A percentile compares a stretch with the other conserved stretches of the same genome.
Conservation (phyloP, 148 eudicot species). For the Camellia lanceoleosa region DNA sequence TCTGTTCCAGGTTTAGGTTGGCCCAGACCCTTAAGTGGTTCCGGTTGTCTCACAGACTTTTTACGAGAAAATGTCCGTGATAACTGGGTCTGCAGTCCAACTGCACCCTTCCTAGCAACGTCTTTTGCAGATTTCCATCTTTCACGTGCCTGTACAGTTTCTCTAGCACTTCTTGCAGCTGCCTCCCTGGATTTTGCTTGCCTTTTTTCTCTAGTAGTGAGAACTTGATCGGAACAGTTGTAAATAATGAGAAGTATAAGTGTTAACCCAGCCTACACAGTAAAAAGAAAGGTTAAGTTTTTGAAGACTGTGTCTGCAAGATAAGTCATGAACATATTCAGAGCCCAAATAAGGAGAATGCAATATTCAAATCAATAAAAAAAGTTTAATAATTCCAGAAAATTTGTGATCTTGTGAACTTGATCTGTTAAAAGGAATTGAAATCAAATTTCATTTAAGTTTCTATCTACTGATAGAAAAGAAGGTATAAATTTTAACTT, state of each 20-base stretch:
- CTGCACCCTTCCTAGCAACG: slow-evolving; percentile 49
- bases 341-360: neutral
- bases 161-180: slow-evolving; percentile 65
- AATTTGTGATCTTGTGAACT: neutral
- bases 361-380: neutral
- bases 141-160: slow-evolving; percentile 52
- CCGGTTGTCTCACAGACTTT: slow-evolving; percentile 34
- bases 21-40: slow-evolving; percentile 27
- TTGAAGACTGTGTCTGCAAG: neutral
- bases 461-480: neutral
- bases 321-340: neutral
- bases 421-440: neutral
- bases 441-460: neutral
- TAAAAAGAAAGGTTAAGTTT: neutral
- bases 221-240: slow-evolving; percentile 82
- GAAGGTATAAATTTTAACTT: neutral
- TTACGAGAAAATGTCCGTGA: slow-evolving; percentile 72
- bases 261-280: slow-evolving; percentile 58
- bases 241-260: slow-evolving; percentile 68
- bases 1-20: slow-evolving; percentile 39
- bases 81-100: slow-evolving; percentile 42
- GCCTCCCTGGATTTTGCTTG: slow-evolving; percentile 79
- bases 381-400: neutral
- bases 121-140: slow-evolving; percentile 70
- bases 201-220: slow-evolving; percentile 53